Conservation (phyloP, 495 filamentous ascomycete species). For the Penicillium macrosclerotiorum region DNA sequence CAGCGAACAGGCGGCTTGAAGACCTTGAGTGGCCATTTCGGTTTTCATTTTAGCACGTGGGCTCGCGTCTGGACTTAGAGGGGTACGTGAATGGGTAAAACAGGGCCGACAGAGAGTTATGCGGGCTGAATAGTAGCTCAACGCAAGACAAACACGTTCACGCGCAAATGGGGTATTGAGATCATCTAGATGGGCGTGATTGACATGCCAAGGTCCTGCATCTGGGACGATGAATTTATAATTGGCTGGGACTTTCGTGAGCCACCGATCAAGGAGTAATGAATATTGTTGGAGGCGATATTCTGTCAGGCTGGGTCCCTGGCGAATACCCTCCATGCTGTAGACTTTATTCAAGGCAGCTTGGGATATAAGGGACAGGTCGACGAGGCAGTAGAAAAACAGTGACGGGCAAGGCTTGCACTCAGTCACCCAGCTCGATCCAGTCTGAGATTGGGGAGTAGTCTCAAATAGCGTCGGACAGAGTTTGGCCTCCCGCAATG, state of each 20-base stretch:
- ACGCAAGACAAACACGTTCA: conserved; percentile 42
- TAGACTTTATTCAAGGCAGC: conserved; percentile 55
- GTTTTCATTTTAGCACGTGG: conserved; percentile 44
- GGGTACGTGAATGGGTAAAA: conserved; percentile 30
- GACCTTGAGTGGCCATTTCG: conserved; percentile 51
- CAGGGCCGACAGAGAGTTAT: conserved; percentile 61
- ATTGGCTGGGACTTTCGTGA: conserved; percentile 37
- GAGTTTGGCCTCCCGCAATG: conserved; percentile 23
- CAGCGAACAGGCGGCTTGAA: conserved; percentile 53
- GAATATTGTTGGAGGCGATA: conserved; percentile 45
- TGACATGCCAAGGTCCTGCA: conserved; percentile 17
- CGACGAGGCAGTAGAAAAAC: conserved; percentile 45
- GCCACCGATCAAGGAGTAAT: conserved; percentile 51
- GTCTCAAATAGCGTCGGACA: conserved; percentile 32
- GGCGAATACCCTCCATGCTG: conserved; percentile 49
- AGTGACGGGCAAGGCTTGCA: conserved; percentile 36
- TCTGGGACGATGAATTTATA: conserved; percentile 45
- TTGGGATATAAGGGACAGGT: conserved; percentile 51
- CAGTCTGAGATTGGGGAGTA: conserved; percentile 1
- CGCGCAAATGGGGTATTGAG: conserved; percentile 11
- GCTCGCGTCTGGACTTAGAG: background rate
- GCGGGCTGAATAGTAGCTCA: conserved; percentile 54
- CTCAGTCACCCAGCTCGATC: conserved; percentile 18
- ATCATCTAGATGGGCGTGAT: conserved; percentile 14
- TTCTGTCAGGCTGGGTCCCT: conserved; percentile 51